Evolutionary conservation across 176 grass and related monocot genomes (phyloP).

Genomic region (Oryza officinalis): DNA sequence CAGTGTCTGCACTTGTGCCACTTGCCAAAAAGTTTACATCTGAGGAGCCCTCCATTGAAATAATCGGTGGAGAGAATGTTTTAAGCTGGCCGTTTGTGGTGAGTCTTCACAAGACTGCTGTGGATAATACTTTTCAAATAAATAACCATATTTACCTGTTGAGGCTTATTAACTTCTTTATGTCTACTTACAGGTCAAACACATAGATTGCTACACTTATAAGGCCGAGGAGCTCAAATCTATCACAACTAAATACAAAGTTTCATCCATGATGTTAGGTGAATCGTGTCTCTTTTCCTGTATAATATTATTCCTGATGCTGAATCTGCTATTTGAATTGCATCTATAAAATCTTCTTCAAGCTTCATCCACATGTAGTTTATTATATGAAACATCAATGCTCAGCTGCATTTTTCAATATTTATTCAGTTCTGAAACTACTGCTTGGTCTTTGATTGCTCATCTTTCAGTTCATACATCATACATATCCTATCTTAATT

Average conservation of each 20-base stretch:
- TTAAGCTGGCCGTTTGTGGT: slow-evolving; percentile 92
- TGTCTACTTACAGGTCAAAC: slow-evolving; percentile 67
- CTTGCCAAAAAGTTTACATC: slow-evolving; percentile 85
- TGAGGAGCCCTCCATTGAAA: slow-evolving; percentile 88
- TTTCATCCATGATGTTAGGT: slow-evolving; percentile 83
- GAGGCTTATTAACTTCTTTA: slow-evolving; percentile 22
- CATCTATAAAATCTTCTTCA: background rate
- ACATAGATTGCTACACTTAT: slow-evolving; percentile 75
- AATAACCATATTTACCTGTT: slow-evolving; percentile 9
- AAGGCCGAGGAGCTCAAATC: slow-evolving; percentile 70
- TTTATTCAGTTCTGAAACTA: slow-evolving; percentile 7
- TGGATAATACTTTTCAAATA: slow-evolving; percentile 10
- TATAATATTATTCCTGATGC: background rate
- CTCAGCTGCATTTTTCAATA: slow-evolving; percentile 9
- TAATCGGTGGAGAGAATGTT: slow-evolving; percentile 84
- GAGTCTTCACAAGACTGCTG: slow-evolving; percentile 30
- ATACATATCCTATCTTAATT: slow-evolving; percentile 7
- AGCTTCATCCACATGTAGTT: background rate
- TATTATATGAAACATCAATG: background rate
- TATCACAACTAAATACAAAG: slow-evolving; percentile 70
- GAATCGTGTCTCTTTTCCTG: slow-evolving; percentile 13
- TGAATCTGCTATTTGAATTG: slow-evolving; percentile 26
- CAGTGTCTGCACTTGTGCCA: slow-evolving; percentile 86
- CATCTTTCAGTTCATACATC: background rate
- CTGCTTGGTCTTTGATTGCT: background rate